Percentiles rank a stretch among this genome's conserved stretches.
Conservation (phyloP, 2,329 filamentous ascomycete genomes). For the Pleochaeta shiraiana region DNA sequence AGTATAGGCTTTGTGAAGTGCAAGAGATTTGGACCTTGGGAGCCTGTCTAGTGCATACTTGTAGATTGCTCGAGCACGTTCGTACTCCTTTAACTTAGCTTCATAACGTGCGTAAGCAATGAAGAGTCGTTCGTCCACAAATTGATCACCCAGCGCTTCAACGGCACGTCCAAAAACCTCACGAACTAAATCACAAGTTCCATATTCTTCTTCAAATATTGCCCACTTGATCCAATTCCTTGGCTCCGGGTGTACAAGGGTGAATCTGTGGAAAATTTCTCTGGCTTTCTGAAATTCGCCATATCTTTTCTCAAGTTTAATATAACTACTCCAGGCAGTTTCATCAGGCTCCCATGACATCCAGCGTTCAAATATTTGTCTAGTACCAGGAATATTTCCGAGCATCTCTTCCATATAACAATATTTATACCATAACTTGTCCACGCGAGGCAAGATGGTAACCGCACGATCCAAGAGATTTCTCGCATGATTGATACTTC, state of each 20-base stretch:
- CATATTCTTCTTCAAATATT: conserved; percentile 88
- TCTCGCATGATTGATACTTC: conserved; percentile 91
- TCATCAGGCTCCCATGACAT: conserved; percentile 98
- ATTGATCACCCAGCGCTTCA: conserved; percentile 78
- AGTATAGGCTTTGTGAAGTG: conserved; percentile 82
- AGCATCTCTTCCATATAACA: conserved; percentile 98
- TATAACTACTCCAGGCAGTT: conserved; percentile 86
- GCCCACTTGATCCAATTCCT: conserved; percentile 99
- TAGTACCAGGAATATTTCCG: conserved; percentile 75
- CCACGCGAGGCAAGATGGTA: conserved; percentile 68
- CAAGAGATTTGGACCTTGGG: conserved; percentile 64
- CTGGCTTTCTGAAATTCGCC: conserved; percentile 79
- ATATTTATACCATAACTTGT: conserved; percentile 99
- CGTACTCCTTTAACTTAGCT: conserved; percentile 84
- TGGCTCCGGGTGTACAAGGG: conserved; percentile 79
- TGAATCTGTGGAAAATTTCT: conserved; percentile 76
- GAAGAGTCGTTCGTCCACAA: conserved; percentile 90
- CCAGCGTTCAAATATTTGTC: conserved; percentile 94
- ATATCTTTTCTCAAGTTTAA: conserved; percentile 93
- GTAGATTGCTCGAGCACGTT: conserved; percentile 84
- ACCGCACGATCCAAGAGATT: conserved; percentile 93
- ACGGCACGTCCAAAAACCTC: conserved; percentile 82
- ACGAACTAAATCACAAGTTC: conserved; percentile 74
- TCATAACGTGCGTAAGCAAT: conserved; percentile 93
- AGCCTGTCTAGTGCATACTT: conserved; percentile 89